Percentiles rank a stretch among this genome's conserved stretches.
phyloP scores from a whole-genome alignment of 139 green algal species.

The Asterochloris sp. region DNA sequence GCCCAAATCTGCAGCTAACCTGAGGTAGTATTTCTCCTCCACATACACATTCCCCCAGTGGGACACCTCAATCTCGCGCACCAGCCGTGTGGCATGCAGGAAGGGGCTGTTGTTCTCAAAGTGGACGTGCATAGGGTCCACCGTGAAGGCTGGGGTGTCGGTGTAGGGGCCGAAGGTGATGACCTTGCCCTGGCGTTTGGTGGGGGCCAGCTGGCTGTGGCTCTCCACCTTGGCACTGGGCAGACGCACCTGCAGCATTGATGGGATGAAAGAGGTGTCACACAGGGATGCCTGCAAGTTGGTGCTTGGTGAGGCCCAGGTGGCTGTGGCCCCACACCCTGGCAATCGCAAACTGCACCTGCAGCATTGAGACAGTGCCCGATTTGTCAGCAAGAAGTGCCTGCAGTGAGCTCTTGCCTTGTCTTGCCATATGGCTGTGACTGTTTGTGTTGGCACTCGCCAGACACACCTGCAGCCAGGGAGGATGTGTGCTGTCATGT shows the following conservation, averaged over 20 bases:
- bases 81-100: conserved; percentile 43
- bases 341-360: neutral
- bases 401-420: neutral
- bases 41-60: conserved; percentile 91
- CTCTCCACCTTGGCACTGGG: conserved; percentile 39
- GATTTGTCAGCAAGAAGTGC: neutral
- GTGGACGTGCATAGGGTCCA: conserved; percentile 48
- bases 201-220: conserved; percentile 36
- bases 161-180: conserved; percentile 52
- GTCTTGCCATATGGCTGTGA: neutral
- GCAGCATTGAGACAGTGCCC: neutral
- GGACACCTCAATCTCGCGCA: conserved; percentile 86
- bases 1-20: neutral
- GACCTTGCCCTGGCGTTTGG: conserved; percentile 22
- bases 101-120: conserved; percentile 82
- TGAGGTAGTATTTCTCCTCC: conserved; percentile 81
- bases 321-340: neutral
- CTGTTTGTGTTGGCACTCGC: too few relatives aligned
- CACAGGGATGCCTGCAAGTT: neutral
- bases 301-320: neutral
- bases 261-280: neutral
- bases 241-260: conserved; percentile 35
- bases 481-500: too few relatives aligned
- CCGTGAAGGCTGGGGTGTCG: conserved; percentile 26
- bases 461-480: too few relatives aligned